These are phyloP conservation scores for Fusarium liriodendri DNA, from an alignment of 2,329 filamentous ascomycete genomes.

Conservation along the genomic window DNA sequence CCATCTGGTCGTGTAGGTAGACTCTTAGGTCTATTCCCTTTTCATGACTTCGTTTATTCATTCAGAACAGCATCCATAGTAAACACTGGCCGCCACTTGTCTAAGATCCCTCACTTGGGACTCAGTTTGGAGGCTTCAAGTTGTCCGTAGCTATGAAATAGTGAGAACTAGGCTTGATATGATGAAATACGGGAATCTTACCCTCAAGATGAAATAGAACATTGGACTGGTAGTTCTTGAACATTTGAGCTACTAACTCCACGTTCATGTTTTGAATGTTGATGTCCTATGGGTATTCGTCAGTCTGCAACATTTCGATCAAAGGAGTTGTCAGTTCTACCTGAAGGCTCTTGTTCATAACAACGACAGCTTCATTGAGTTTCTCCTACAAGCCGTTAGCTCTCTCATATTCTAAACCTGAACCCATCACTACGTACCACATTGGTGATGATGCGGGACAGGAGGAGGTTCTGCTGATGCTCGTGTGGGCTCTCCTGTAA, in stretches of 20 bases:
- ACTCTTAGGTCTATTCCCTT: background rate
- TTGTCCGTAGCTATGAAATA: conserved; percentile 78
- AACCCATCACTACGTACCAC: conserved; percentile 73
- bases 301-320: background rate
- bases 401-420: background rate
- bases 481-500: conserved; percentile 92
- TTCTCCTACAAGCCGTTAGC: conserved; percentile 76
- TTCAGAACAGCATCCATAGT: background rate
- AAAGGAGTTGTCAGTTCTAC: conserved; percentile 54
- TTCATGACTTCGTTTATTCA: conserved; percentile 28
- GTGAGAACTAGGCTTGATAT: background rate
- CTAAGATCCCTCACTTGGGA: background rate
- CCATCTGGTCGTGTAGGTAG: background rate
- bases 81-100: background rate
- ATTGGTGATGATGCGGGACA: conserved; percentile 96
- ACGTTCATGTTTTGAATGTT: conserved; percentile 99
- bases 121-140: conserved; percentile 73
- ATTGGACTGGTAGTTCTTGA: conserved; percentile 99
- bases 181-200: conserved; percentile 50
- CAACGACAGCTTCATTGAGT: conserved; percentile 91
- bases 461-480: conserved; percentile 92
- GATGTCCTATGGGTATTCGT: conserved; percentile 75
- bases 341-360: conserved; percentile 92
- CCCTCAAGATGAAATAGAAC: conserved; percentile 97
- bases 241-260: conserved; percentile 98